Base-by-base conservation (phyloP, 345 rosid species). In the Anastatica hierochuntica region DNA sequence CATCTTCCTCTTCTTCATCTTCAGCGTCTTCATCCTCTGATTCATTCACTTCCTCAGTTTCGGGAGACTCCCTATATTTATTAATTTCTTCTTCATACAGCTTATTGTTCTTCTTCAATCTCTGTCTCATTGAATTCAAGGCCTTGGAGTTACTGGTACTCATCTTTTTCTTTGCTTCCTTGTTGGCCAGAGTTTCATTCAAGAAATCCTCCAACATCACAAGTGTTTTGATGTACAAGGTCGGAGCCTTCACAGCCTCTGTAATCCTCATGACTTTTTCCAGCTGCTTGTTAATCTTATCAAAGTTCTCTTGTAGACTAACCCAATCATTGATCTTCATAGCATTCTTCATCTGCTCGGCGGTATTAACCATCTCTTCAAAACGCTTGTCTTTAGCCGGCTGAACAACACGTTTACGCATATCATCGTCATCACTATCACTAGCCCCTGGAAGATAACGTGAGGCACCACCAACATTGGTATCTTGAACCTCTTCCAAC, bases 291-390 rank as follows among this genome's bases (percentile, higher is more conserved):
- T 92, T 92, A 0, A 88, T 66, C 64, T 92, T 92, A 46, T 92
- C 98, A 41, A 92, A 92, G 56, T 79, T 75, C 49, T 92, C 98
- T 34, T 77, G 88, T 43, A 92, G 64, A 63, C 80, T 79, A 27
- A 88, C 94, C 96, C 98, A 92, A 18, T 92, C 98, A 60, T 92
- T 92, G 56, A 92, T 92, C 74, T 88, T 88, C 83, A 88, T 79
- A 3, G 90, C 90, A 66, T 92, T 92, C 76, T 83, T 88, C 78
- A 92, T 92, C 68, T 79, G 88, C 26, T 83, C 98, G 4, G 79
- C 78, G 0, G 88, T 85, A 12, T 68, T 60, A 0, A 53, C 56
- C 96, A 92, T 80, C 80, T 92, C 98, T 49, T 88, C 96, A 37
- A 74, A 80, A 3, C 98, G 76, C 58, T 92, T 92, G 58, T 92